A percentile compares a stretch with the other conserved stretches of the same genome.
Evolutionary conservation across 768 basidiomycete genomes (phyloP).

Genomic region (Crepidotus variabilis): DNA sequence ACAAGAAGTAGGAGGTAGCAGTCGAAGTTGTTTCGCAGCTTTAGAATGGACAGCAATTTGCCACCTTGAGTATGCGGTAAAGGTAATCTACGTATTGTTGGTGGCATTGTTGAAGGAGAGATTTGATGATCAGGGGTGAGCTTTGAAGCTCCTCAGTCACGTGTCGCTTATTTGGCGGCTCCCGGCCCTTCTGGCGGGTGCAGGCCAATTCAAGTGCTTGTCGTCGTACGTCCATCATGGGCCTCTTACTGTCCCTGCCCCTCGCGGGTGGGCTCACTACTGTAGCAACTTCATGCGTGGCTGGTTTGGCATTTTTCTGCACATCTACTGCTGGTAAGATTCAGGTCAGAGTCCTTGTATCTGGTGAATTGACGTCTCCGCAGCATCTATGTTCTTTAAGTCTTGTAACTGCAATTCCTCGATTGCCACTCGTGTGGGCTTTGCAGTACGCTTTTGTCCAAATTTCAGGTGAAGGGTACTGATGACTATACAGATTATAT

Average conservation of each 20-base stretch:
- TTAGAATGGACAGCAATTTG: neutral
- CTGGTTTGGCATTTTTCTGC: constrained; percentile 80
- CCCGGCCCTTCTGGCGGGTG: too few species aligned
- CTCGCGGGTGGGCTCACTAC: constrained; percentile 64
- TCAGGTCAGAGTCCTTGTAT: neutral
- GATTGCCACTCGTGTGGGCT: constrained; percentile 94
- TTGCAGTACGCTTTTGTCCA: constrained; percentile 57
- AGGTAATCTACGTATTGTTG: neutral
- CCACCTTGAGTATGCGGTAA: neutral
- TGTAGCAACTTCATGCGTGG: constrained; percentile 80
- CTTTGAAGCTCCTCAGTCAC: too few species aligned
- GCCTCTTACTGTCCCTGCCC: constrained; percentile 69
- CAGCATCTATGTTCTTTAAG: constrained; percentile 96
- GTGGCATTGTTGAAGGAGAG: neutral
- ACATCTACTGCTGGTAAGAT: constrained; percentile 77
- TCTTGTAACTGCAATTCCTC: constrained; percentile 99
- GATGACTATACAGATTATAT: constrained; percentile 67
- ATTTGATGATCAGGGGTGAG: neutral
- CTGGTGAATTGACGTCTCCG: constrained; percentile 11
- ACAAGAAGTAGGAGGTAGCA: neutral
- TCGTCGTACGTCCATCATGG: constrained; percentile 44
- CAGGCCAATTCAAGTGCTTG: too few species aligned
- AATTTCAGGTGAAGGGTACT: neutral
- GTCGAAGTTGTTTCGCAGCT: neutral
- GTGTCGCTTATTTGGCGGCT: too few species aligned